Base-by-base conservation (phyloP, 768 basidiomycete species). In the Gymnopilus junonius region DNA sequence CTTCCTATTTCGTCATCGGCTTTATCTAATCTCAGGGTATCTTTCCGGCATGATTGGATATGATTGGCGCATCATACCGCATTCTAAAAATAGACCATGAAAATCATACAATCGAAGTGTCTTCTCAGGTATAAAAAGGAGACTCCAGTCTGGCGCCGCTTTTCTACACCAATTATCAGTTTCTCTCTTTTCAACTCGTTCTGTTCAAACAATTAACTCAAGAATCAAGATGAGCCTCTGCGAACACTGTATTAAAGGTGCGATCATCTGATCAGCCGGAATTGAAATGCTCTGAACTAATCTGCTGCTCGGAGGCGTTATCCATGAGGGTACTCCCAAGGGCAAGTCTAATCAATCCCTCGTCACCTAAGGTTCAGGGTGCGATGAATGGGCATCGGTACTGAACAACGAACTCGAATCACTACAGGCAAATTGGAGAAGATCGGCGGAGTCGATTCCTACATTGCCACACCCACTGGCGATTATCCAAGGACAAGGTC, bases 401-500 rank as follows among this genome's bases (percentile, higher is more conserved):
- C 60, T 87, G 87, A n/a, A n/a, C n/a, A n/a, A n/a, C n/a, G n/a
- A n/a, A n/a, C n/a, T n/a, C n/a, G n/a, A n/a, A n/a, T n/a, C n/a
- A n/a, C n/a, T n/a, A n/a, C n/a, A n/a, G n/a, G 87, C 17, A 80
- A 77, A 71, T 73, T 77, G 68, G 80, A 85, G 65, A 65, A 70
- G 31, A 79, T 88, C 60, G 77, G 75, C 25, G 87, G 85, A 1
- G 77, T 87, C 50, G 71, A 76, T 11, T 77, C 75, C 65, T 90
- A 90, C 63, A 77, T 87, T 55, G 82, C 83, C 0, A 85, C 82
- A 0, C 89, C 89, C 7, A 71, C 77, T 2, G 64, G 62, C 2
- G 81, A 82, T 23, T 87, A 85, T 63, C 70, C 59, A 83, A 85
- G 72, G 79, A 83, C 64, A 88, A 87, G 71, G 85, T 80, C 29